phyloP scores from a whole-genome alignment of 208 protist genomes.

The Leishmania martiniquensis region DNA sequence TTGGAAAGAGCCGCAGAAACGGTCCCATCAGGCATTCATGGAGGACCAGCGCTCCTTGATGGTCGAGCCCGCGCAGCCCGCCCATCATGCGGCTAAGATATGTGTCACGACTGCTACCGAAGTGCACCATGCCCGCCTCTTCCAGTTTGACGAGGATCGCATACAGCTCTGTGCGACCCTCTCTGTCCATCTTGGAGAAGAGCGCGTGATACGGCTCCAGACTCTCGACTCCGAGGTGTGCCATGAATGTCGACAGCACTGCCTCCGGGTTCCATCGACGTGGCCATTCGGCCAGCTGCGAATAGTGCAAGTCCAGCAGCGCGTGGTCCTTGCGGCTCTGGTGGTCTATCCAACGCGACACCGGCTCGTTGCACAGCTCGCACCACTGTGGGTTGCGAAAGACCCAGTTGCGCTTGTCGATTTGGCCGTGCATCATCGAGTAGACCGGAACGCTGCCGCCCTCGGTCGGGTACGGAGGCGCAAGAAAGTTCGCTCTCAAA shows the following conservation, averaged over 20 bases:
- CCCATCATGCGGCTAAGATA: constrained; percentile 86
- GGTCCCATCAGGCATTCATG: constrained; percentile 82
- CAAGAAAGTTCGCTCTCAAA: constrained; percentile 23
- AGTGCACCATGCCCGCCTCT: constrained; percentile 84
- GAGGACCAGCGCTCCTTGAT: constrained; percentile 87
- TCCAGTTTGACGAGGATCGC: constrained; percentile 80
- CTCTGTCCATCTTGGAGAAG: constrained; percentile 58
- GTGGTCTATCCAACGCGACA: constrained; percentile 88
- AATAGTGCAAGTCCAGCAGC: constrained; percentile 90
- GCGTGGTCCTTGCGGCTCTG: constrained; percentile 90
- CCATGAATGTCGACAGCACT: constrained; percentile 54
- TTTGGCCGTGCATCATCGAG: constrained; percentile 76
- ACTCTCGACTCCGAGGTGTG: constrained; percentile 53
- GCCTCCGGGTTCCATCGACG: constrained; percentile 84
- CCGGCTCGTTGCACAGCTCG: constrained; percentile 90
- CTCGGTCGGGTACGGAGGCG: constrained; percentile 70
- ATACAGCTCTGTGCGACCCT: constrained; percentile 75
- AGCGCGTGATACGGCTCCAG: constrained; percentile 55
- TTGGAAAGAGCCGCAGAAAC: constrained; percentile 86
- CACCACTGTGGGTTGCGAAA: constrained; percentile 89
- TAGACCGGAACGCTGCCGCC: constrained; percentile 89
- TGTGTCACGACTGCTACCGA: constrained; percentile 77
- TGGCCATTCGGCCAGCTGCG: constrained; percentile 68
- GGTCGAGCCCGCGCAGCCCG: constrained; percentile 81
- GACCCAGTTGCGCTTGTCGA: constrained; percentile 89